These are phyloP conservation scores for Phytophthora tubulina DNA, from an alignment of 352 stramenopile species.

Conservation along the genomic window DNA sequence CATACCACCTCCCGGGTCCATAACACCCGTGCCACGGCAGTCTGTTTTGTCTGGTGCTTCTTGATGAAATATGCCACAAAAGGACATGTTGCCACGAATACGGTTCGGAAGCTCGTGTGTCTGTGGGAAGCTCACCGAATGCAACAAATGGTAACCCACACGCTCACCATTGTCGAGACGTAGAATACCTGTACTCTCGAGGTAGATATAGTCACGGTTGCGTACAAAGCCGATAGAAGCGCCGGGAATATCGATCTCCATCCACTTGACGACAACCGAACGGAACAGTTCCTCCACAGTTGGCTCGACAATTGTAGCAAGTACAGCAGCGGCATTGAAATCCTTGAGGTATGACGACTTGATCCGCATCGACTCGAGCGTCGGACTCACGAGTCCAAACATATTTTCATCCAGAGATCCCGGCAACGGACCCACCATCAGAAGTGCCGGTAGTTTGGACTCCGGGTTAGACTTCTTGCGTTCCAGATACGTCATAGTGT, in stretches of 20 bases:
- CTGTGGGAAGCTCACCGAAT: constrained; percentile 42
- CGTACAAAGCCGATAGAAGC: constrained; percentile 32
- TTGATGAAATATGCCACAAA: constrained; percentile 49
- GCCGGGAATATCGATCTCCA: constrained; percentile 43
- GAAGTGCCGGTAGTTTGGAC: constrained; percentile 35
- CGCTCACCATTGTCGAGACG: constrained; percentile 33
- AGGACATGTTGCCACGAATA: constrained; percentile 53
- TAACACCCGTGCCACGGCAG: constrained; percentile 31
- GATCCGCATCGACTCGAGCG: constrained; percentile 44
- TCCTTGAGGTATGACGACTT: constrained; percentile 42
- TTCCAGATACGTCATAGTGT: constrained; percentile 33
- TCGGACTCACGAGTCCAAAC: constrained; percentile 50
- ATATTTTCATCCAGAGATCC: constrained; percentile 52
- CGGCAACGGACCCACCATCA: constrained; percentile 40
- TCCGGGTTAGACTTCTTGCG: constrained; percentile 31
- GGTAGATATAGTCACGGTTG: constrained; percentile 40
- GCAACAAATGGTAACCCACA: constrained; percentile 40
- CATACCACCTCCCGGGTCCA: constrained; percentile 35
- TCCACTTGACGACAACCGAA: constrained; percentile 48
- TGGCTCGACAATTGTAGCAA: constrained; percentile 54
- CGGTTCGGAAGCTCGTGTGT: constrained; percentile 35
- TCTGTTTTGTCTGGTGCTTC: constrained; percentile 31
- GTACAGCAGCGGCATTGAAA: constrained; percentile 52
- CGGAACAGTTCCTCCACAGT: constrained; percentile 56
- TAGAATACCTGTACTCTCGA: constrained; percentile 36